Evolutionary conservation across 768 basidiomycete genomes (phyloP).

Genomic region (Candolleomyces eurysporus): DNA sequence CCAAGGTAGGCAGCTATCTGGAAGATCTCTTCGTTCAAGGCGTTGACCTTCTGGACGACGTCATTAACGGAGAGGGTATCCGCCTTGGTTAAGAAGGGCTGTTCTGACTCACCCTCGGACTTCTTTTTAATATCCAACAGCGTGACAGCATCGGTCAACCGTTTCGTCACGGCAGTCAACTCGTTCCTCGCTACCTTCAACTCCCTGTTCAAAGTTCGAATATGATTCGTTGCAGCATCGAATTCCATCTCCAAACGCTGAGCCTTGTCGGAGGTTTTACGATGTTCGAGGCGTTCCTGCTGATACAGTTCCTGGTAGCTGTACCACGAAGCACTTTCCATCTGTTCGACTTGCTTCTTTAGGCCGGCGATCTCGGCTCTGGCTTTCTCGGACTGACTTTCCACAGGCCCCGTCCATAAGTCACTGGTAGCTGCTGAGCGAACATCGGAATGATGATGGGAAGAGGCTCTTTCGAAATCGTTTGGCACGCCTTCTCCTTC

Average conservation of each 20-base stretch:
- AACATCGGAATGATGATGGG: background rate
- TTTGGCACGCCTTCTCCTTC: background rate
- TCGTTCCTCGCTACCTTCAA: conserved; percentile 6
- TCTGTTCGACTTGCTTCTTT: background rate
- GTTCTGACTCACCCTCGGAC: conserved; percentile 38
- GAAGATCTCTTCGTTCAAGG: conserved; percentile 49
- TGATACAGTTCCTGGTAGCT: background rate
- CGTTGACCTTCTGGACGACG: conserved; percentile 38
- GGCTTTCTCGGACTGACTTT: background rate
- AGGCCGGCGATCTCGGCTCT: conserved; percentile 4
- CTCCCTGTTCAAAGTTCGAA: conserved; percentile 11
- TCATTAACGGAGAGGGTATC: conserved; percentile 45
- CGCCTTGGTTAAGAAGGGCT: conserved; percentile 41
- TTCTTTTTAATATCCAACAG: conserved; percentile 41
- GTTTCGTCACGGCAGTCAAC: conserved; percentile 4
- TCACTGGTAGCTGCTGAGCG: background rate
- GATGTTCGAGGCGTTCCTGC: background rate
- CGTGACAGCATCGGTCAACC: conserved; percentile 15
- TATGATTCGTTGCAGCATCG: conserved; percentile 4
- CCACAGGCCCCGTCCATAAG: background rate
- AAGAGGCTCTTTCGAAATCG: background rate
- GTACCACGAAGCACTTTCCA: conserved; percentile 3
- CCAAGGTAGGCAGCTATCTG: conserved; percentile 47
- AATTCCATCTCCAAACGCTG: conserved; percentile 6
- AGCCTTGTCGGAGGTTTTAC: background rate